Evolutionary conservation across 2,329 filamentous ascomycete genomes (phyloP).

Genomic region (Cadophora sp.): DNA sequence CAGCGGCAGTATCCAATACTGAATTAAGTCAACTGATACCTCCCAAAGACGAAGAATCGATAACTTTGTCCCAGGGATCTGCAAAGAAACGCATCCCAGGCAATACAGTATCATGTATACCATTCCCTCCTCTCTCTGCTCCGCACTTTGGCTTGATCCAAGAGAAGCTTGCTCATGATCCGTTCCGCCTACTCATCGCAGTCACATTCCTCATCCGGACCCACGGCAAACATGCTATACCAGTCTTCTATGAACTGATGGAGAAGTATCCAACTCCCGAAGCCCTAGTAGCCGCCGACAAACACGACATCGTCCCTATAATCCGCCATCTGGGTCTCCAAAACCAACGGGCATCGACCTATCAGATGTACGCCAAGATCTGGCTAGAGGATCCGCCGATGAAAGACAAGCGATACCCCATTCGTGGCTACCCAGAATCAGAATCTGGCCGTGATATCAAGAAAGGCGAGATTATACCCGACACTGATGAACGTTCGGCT

Average conservation of each 20-base stretch:
- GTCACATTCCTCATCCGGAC: constrained; percentile 88
- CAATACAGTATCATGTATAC: constrained; percentile 57
- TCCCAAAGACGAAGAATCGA: constrained; percentile 9
- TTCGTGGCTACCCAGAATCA: constrained; percentile 60
- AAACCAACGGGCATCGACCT: constrained; percentile 67
- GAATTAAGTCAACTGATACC: constrained; percentile 11
- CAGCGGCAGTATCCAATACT: background rate
- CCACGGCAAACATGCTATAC: constrained; percentile 74
- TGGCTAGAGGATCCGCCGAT: constrained; percentile 72
- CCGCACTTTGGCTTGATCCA: constrained; percentile 80
- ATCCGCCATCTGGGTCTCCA: constrained; percentile 77
- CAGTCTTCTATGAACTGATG: constrained; percentile 74
- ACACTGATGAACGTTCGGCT: constrained; percentile 49
- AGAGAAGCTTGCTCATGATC: constrained; percentile 75
- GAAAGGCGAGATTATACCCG: constrained; percentile 54
- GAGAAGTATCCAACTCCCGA: constrained; percentile 70
- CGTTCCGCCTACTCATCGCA: constrained; percentile 82
- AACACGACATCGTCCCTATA: constrained; percentile 63
- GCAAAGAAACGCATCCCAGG: constrained; percentile 34
- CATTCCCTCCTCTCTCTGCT: constrained; percentile 71
- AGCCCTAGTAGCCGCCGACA: constrained; percentile 63
- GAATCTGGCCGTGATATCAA: constrained; percentile 57
- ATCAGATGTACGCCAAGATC: constrained; percentile 72
- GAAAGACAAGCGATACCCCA: constrained; percentile 62
- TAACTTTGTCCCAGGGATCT: constrained; percentile 14